A percentile compares a stretch with the other conserved stretches of the same genome.
These are phyloP conservation scores for Halophytophthora batemanensis DNA, from an alignment of 352 stramenopile species.

Conservation along the genomic window DNA sequence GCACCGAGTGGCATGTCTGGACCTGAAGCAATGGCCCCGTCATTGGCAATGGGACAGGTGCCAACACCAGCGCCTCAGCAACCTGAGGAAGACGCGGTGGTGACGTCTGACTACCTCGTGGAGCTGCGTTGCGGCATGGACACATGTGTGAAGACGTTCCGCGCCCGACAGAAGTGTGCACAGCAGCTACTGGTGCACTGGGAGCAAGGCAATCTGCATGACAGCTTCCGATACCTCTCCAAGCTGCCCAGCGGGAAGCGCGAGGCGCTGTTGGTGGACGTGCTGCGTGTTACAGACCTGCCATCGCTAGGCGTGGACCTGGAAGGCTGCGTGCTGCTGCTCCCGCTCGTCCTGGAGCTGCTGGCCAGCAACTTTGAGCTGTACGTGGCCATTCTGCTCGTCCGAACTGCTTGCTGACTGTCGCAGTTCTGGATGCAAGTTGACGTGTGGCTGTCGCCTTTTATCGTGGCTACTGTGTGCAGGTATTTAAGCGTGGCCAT, in stretches of 20 bases:
- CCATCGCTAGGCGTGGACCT: conserved; percentile 63
- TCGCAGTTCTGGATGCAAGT: neutral
- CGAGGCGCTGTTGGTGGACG: conserved; percentile 69
- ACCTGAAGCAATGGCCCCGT: neutral
- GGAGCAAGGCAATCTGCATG: conserved; percentile 67
- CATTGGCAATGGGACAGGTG: neutral
- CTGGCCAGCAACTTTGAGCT: conserved; percentile 64
- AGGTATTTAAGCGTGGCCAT: conserved; percentile 63
- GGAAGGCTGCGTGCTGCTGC: conserved; percentile 66
- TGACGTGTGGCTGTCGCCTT: neutral
- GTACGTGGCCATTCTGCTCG: conserved; percentile 23
- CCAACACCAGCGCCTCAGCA: conserved; percentile 2
- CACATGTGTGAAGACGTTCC: conserved; percentile 73
- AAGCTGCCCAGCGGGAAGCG: conserved; percentile 67
- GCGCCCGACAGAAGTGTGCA: conserved; percentile 60
- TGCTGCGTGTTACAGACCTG: conserved; percentile 65
- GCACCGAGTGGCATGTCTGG: too few species aligned
- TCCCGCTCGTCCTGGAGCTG: conserved; percentile 74
- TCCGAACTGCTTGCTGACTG: neutral
- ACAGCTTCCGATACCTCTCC: conserved; percentile 62
- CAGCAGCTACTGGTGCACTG: conserved; percentile 68
- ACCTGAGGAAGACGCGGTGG: conserved; percentile 18
- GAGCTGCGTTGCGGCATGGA: conserved; percentile 86
- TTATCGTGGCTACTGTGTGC: neutral
- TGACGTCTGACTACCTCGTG: conserved; percentile 73